Base-by-base conservation (phyloP, 805 yeast genomes). In the Clavispora santaluciae region DNA sequence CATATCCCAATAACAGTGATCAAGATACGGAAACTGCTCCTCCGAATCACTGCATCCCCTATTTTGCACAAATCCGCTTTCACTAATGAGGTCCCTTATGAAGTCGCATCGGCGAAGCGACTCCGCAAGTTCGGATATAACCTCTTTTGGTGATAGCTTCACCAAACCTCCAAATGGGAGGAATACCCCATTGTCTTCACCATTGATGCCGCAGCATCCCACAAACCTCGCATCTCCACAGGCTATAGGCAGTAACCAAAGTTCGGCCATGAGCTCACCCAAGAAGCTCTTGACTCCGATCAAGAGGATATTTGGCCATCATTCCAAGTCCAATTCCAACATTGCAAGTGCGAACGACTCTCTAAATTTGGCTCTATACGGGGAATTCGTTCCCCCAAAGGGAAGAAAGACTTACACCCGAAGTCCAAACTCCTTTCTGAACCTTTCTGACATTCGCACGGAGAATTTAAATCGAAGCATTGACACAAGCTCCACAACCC, bases 251-350 rank as follows among this genome's bases (percentile, higher is more conserved):
- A 40, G 41, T 6, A 22, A 30, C 22, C 43, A 39, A 10, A 44
- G 29, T 28, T 38, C 43, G 23, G 17, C 52, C 9, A 33, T 40
- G 31, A 45, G 47, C 40, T 60, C 70, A 6, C 72, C 72, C 21
- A 65, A 66, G 46, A 66, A 66, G 47, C 50, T 66, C 23, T 49
- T 66, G 23, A 59, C 66, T 1, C 72, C 72, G 2, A 65, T 66
- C 13, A 59, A 57, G 45, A 63, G 64, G 43, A 40, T 66, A 63
- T 49, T 53, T 49, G 42, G 52, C 33, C 48, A 50, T 41, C 54
- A 51, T 36, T 22, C 47, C 12, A 56, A 45, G 35, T 31, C 46
- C 12, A 22, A 38, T 5, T 20, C 43, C 22, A 29, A 29, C 13
- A 15, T 38, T 12, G 18, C 13, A 8, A 40, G 45, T n/a, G 36